Conservation (phyloP, 106 monocot genomes). For the Dendrobium officinale region DNA sequence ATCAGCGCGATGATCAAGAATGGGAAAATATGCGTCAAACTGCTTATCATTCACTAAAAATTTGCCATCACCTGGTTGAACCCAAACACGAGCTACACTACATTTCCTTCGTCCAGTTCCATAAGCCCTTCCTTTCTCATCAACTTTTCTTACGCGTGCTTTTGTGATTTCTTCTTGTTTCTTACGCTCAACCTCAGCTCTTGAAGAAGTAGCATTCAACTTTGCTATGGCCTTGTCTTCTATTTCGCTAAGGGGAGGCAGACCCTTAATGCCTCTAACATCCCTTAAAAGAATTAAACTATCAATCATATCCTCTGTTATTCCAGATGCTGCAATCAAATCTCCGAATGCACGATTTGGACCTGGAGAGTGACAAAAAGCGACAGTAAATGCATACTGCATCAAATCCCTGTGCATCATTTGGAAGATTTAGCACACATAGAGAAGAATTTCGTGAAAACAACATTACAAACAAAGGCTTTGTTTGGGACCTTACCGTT, state of each 20-base stretch:
- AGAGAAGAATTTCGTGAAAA: not conserved
- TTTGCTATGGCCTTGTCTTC: constrained; percentile 65
- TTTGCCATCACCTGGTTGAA: constrained; percentile 82
- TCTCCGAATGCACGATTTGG: constrained; percentile 91
- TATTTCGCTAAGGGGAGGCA: constrained; percentile 81
- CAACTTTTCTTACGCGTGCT: constrained; percentile 72
- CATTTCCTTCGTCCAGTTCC: constrained; percentile 96
- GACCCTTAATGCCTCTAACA: constrained; percentile 65
- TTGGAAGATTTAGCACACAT: not conserved
- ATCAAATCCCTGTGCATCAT: not conserved
- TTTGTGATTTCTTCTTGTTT: constrained; percentile 82
- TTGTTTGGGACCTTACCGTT: no score
- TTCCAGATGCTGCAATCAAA: constrained; percentile 76
- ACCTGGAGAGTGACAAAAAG: constrained; percentile 36
- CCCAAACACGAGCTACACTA: constrained; percentile 85
- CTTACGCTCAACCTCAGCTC: constrained; percentile 57
- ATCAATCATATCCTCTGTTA: constrained; percentile 92
- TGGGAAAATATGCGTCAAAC: constrained; percentile 87
- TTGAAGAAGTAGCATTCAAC: constrained; percentile 56
- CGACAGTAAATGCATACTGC: not conserved
- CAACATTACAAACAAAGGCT: not conserved
- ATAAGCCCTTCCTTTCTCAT: constrained; percentile 93
- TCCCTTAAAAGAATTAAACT: constrained; percentile 89
- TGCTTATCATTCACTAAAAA: constrained; percentile 80
- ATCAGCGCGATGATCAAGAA: constrained; percentile 82